Conservation (phyloP, 495 filamentous ascomycete species). For the Penicillium roqueforti region DNA sequence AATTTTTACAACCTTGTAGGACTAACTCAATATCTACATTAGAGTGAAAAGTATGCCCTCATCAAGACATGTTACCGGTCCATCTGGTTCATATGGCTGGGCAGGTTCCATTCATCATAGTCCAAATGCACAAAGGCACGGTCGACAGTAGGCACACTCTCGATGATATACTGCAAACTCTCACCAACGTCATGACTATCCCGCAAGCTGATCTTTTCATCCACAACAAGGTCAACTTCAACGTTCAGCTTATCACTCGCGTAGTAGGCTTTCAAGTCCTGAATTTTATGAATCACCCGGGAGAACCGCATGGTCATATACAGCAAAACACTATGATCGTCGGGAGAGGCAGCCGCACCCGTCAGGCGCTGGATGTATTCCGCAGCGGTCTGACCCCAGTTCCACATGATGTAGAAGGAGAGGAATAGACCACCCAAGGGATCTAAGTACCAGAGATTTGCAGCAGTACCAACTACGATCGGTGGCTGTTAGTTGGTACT, state of each 20-base stretch:
- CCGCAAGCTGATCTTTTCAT: slow-evolving; percentile 68
- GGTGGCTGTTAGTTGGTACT: neutral
- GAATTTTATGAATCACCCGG: slow-evolving; percentile 81
- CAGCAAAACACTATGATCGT: slow-evolving; percentile 78
- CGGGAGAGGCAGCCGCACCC: slow-evolving; percentile 72
- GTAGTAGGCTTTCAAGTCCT: slow-evolving; percentile 84
- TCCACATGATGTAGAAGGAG: slow-evolving; percentile 76
- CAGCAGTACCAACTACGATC: slow-evolving; percentile 64
- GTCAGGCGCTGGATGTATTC: slow-evolving; percentile 81
- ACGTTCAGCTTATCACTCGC: slow-evolving; percentile 86
- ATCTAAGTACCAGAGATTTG: slow-evolving; percentile 80
- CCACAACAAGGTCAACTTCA: slow-evolving; percentile 78
- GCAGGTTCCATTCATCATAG: slow-evolving; percentile 76
- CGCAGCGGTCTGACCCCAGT: slow-evolving; percentile 72
- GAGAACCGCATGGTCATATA: slow-evolving; percentile 96
- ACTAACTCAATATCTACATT: neutral
- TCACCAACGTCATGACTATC: slow-evolving; percentile 90
- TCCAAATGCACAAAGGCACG: slow-evolving; percentile 75
- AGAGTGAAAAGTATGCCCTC: neutral
- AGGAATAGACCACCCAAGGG: slow-evolving; percentile 78
- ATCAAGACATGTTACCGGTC: slow-evolving; percentile 14
- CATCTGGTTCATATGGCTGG: slow-evolving; percentile 75
- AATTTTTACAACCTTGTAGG: neutral
- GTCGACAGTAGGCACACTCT: slow-evolving; percentile 75
- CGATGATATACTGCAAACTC: slow-evolving; percentile 83